Evolutionary conservation across 2,329 filamentous ascomycete genomes (phyloP), one percentile per base, ranked within the genome.

Genomic region (Phyllosticta paracitricarpa): DNA sequence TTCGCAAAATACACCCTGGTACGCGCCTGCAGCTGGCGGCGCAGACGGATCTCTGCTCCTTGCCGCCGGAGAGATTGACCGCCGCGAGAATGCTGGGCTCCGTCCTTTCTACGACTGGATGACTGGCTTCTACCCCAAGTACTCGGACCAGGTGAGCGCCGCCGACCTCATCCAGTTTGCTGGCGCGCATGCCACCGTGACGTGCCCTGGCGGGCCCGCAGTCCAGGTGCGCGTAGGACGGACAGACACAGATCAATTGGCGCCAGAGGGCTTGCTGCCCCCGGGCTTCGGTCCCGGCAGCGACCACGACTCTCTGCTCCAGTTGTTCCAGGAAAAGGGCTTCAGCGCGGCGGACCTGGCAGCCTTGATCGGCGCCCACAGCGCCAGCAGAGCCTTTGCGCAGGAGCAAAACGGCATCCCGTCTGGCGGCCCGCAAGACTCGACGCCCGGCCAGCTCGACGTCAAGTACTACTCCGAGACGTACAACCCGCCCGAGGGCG

Each of bases 121-220:
- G 12, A 63, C 61, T 1, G 66, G 73, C 25, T 73, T 78, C 5
- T 68, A 70, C 54, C 62, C 63, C 1, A 75, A 80, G 65, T 75
- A 75, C 61, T 72, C 75, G 59, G 78, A 75, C 62, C 69, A 72
- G 17, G 74, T 82, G 17, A 71, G 75, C 14, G 79, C 81, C 64
- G 82, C 81, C n/a, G 82, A 84, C 68, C 70, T 84, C 17, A 78
- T 82, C 51, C 79, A 83, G 68, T 77, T 81, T 58, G 79, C 76
- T 1, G 76, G 64, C 51, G 73, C 71, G 58, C 72, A 80, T 52
- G 81, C 78, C 4, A 78, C 79, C 5, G 76, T 79, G 1, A 73
- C 75, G n/a, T 81, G 81, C 58, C 77, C 81, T 2, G 71, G 79
- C 19, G 81, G 82, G 0, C 81, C 81, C 2, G 73, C 76, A 6